These are phyloP conservation scores for Breviolum minutum DNA, from an alignment of 73 alveolate species.

Conservation along the genomic window DNA sequence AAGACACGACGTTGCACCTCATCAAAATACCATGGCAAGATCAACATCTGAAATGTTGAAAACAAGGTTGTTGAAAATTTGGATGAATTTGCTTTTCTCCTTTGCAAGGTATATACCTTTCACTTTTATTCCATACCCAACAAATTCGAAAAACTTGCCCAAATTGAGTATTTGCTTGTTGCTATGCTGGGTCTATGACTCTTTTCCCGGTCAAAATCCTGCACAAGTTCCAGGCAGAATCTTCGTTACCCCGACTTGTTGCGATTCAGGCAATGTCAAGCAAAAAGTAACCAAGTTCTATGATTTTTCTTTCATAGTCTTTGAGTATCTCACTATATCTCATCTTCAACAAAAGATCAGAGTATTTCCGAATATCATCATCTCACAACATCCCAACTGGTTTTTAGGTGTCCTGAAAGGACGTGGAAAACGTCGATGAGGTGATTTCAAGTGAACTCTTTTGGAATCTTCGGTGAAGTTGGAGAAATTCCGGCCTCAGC, in stretches of 20 bases:
- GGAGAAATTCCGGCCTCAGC: constrained; percentile 83
- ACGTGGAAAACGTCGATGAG: constrained; percentile 92
- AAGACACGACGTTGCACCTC: constrained; percentile 88
- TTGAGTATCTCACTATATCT: no score
- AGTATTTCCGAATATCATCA: no score
- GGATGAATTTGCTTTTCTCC: background rate
- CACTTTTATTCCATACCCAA: no score
- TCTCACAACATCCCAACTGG: background rate
- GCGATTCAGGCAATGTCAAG: background rate
- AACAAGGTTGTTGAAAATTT: background rate
- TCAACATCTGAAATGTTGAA: background rate
- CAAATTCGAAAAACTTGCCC: background rate
- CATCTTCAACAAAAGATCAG: no score
- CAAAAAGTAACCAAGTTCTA: no score
- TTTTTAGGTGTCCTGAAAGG: constrained; percentile 50
- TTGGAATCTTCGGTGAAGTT: constrained; percentile 85
- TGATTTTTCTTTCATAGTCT: no score
- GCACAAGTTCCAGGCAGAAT: background rate
- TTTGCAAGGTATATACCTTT: no score
- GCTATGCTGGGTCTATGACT: constrained; percentile 1
- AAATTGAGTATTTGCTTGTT: background rate
- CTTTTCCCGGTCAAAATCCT: constrained; percentile 93
- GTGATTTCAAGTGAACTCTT: constrained; percentile 82
- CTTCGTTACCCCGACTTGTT: background rate
- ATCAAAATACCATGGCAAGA: background rate